Evolutionary conservation across 768 basidiomycete genomes (phyloP), one percentile per base, ranked within the genome.

Genomic region (Trametes maxima): DNA sequence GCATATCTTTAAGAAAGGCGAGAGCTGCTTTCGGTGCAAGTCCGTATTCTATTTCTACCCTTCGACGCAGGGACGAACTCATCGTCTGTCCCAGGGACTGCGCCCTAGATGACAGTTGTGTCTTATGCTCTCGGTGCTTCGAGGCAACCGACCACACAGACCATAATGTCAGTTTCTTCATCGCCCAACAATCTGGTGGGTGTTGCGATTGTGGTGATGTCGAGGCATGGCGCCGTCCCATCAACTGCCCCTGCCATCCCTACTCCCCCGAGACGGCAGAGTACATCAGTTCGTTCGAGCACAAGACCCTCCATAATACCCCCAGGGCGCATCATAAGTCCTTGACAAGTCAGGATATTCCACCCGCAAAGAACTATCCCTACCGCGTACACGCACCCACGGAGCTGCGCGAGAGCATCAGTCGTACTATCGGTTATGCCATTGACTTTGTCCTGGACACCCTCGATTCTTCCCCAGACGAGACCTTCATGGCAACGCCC

Each of bases 151-250:
- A 89, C 58, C 96, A 98, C 71, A 76, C 78, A 21, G 87, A 86
- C 46, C 96, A 98, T 77, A 96, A 94, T 65, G 87, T 98, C 67
- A 89, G 90, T 60, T 95, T 98, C 78, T 94, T 92, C 74, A 90
- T 96, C 66, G 88, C 91, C 8, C 92, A 92, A 59, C 94, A 97
- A 67, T 88, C 91, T 0, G 91, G 94, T 7, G 92, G 94, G 5
- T 95, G 92, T 67, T 99, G 97, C 70, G 95, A 98, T 74, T 98
- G 96, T 68, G 94, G 94, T 16, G 95, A 98, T 69, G 79, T 82
- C 22, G 90, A 96, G 69, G 92, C 93, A 1, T 98, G 95, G 94
- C 82, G 86, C 36, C 68, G 71, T 5, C 77, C 83, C 5, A 80
- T 91, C 16, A 73, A 78, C 13, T 95, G 94, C 72, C 86, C 88